These are phyloP conservation scores for Coemansia sp. DNA, from an alignment of 192 early-diverging fungal species.

Conservation along the genomic window DNA sequence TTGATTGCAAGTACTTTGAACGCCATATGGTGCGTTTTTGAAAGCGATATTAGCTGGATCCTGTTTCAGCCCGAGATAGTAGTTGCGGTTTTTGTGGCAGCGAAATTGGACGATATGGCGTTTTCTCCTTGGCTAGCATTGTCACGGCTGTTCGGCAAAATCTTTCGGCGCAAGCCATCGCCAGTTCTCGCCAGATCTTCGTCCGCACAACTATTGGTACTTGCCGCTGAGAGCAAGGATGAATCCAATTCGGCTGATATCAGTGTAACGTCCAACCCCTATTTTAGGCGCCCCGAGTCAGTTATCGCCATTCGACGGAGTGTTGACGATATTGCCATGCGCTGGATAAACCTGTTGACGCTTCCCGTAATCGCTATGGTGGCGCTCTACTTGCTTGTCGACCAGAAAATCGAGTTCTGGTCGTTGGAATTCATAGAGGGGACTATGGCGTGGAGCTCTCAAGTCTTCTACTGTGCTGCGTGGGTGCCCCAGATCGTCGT, in stretches of 20 bases:
- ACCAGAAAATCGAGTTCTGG: not conserved
- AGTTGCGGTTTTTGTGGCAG: not conserved
- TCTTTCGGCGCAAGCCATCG: not conserved
- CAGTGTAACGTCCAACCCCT: not conserved
- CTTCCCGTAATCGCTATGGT: not conserved
- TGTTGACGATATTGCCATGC: conserved; percentile 7
- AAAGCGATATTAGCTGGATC: too few species aligned
- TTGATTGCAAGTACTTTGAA: not conserved
- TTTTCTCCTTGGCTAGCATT: conserved; percentile 2
- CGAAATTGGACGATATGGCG: not conserved
- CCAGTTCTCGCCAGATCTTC: not conserved
- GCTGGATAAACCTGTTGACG: not conserved
- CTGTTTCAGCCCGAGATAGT: not conserved
- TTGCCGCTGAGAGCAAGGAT: not conserved
- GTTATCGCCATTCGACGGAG: not conserved
- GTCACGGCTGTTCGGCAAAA: not conserved
- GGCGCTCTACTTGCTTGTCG: not conserved
- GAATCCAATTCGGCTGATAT: not conserved
- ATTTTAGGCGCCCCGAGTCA: conserved; percentile 8
- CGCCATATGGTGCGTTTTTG: not conserved
- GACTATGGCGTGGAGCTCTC: not conserved
- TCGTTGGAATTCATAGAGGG: not conserved
- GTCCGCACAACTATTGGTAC: not conserved
- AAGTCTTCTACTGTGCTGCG: not conserved
- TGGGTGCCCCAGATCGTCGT: conserved; percentile 13